These are phyloP conservation scores for Cladosporium velox DNA, from an alignment of 2,329 filamentous ascomycete genomes.

Conservation along the genomic window DNA sequence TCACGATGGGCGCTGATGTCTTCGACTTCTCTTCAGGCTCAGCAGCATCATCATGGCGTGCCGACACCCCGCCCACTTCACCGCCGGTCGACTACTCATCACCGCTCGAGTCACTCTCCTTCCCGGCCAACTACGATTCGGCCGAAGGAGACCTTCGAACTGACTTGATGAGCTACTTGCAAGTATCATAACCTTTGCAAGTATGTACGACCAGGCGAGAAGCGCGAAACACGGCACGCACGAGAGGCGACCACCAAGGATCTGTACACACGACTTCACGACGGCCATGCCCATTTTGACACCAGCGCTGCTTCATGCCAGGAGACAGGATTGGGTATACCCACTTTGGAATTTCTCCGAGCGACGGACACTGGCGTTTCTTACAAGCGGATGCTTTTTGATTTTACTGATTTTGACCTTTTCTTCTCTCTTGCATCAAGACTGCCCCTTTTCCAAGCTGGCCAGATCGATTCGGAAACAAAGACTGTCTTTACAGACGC, in stretches of 20 bases:
- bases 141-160: conserved; percentile 15
- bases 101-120: conserved; percentile 16
- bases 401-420: conserved; percentile 7
- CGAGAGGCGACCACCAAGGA: neutral
- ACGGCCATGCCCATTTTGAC: conserved; percentile 14
- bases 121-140: conserved; percentile 11
- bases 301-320: conserved; percentile 15
- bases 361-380: conserved; percentile 12
- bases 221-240: conserved; percentile 16
- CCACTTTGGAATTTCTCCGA: conserved; percentile 1
- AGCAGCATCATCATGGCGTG: conserved; percentile 31
- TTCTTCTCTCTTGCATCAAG: conserved; percentile 7
- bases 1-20: conserved; percentile 32
- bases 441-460: neutral
- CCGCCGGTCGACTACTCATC: conserved; percentile 25
- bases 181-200: conserved; percentile 6
- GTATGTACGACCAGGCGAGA: conserved; percentile 17
- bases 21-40: conserved; percentile 28
- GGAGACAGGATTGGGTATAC: conserved; percentile 16
- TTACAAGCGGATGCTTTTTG: conserved; percentile 4
- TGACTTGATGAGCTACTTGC: conserved; percentile 20
- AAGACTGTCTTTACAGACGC: conserved; percentile 11
- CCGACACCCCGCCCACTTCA: conserved; percentile 36
- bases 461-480: neutral
- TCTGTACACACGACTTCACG: conserved; percentile 16